These are phyloP conservation scores for Chalciporus sphaerocephalus DNA, from an alignment of 768 basidiomycete genomes.

Conservation along the genomic window DNA sequence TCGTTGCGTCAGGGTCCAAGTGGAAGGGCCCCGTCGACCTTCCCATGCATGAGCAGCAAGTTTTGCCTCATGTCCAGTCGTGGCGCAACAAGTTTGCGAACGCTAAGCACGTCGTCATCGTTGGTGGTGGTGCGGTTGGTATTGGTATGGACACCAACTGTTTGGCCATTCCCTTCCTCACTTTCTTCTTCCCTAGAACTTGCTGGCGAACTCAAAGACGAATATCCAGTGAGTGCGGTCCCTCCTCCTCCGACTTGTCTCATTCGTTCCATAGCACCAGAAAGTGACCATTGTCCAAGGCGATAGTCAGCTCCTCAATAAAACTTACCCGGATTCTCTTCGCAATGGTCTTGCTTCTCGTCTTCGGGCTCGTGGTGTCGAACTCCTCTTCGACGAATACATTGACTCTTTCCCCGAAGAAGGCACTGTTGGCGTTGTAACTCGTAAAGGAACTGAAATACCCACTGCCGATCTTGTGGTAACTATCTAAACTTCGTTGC, in stretches of 20 bases:
- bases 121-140: slow-evolving; percentile 55
- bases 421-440: slow-evolving; percentile 38
- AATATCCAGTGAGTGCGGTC: slow-evolving; percentile 33
- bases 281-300: slow-evolving; percentile 64
- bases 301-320: slow-evolving; percentile 49
- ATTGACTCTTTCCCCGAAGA: slow-evolving; percentile 44
- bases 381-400: slow-evolving; percentile 48
- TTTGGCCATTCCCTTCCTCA: background rate
- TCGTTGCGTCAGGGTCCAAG: slow-evolving; percentile 54
- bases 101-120: slow-evolving; percentile 44
- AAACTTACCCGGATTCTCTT: slow-evolving; percentile 50
- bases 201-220: slow-evolving; percentile 43
- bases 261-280: slow-evolving; percentile 17
- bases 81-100: slow-evolving; percentile 33
- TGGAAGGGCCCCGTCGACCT: slow-evolving; percentile 51
- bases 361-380: slow-evolving; percentile 42
- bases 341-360: slow-evolving; percentile 44
- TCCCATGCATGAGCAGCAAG: slow-evolving; percentile 33
- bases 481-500: slow-evolving; percentile 15
- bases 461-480: slow-evolving; percentile 56
- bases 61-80: slow-evolving; percentile 26
- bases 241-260: background rate
- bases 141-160: slow-evolving; percentile 34
- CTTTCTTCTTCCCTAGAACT: slow-evolving; percentile 30
- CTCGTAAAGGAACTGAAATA: slow-evolving; percentile 47